phyloP scores from a whole-genome alignment of 2,329 filamentous ascomycete genomes.

The Plenodomus biglobosus region DNA sequence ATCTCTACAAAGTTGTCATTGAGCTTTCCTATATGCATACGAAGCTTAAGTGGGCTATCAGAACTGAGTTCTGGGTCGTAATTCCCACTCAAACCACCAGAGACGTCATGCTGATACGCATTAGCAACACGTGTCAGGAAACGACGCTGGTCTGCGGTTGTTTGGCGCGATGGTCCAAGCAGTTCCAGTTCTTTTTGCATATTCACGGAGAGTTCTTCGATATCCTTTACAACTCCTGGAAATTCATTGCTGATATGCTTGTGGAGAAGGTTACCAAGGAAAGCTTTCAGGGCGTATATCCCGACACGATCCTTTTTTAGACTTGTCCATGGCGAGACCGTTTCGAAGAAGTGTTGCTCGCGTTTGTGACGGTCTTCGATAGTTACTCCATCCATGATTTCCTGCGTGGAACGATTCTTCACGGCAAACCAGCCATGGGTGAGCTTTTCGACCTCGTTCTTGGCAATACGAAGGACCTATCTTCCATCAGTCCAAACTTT shows the following conservation, averaged over 20 bases:
- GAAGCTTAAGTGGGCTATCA: constrained; percentile 7
- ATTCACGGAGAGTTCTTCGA: constrained; percentile 3
- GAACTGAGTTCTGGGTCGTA: constrained; percentile 5
- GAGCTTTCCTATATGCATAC: constrained; percentile 8
- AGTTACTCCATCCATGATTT: constrained; percentile 7
- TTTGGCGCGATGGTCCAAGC: constrained; percentile 9
- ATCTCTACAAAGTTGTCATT: constrained; percentile 4
- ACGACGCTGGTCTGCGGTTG: constrained; percentile 3
- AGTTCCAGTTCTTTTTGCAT: constrained; percentile 5
- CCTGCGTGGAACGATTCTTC: constrained; percentile 11
- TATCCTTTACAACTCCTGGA: constrained; percentile 9
- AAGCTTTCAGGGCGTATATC: constrained; percentile 6
- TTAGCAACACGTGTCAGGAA: constrained; percentile 6
- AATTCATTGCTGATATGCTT: constrained; percentile 7
- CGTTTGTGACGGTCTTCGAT: constrained; percentile 7
- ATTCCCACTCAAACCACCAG: constrained; percentile 6
- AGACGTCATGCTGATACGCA: constrained; percentile 6
- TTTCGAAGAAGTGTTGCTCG: constrained; percentile 8
- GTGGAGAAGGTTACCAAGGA: constrained; percentile 9
- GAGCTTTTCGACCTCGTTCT: constrained; percentile 10
- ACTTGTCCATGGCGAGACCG: constrained; percentile 5
- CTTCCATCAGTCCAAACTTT: not conserved
- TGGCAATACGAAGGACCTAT: constrained; percentile 11
- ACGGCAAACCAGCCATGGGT: constrained; percentile 12
- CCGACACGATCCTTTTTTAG: constrained; percentile 6